Evolutionary conservation across 768 basidiomycete genomes (phyloP).

Genomic region (Calocybe gangraenosa): DNA sequence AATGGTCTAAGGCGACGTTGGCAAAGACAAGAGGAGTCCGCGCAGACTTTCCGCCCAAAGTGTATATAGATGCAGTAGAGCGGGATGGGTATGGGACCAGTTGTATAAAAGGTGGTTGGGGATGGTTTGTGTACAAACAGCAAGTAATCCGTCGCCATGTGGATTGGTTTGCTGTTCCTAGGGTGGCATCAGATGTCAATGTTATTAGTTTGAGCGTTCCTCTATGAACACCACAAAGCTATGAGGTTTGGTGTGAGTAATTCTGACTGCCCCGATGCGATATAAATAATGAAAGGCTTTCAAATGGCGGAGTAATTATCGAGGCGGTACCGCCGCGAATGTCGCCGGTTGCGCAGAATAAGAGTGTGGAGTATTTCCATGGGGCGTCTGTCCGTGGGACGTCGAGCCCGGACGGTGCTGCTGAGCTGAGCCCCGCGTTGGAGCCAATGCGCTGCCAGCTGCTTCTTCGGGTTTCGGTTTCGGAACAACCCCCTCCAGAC

Average conservation of each 20-base stretch:
- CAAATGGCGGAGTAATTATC: slow-evolving; percentile 1
- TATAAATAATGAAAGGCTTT: slow-evolving; percentile 10
- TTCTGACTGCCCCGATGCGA: neutral
- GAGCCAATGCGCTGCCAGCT: slow-evolving; percentile 4
- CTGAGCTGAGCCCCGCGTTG: slow-evolving; percentile 2
- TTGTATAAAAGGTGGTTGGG: neutral
- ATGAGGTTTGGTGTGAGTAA: neutral
- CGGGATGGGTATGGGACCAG: too few species aligned
- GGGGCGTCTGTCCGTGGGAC: slow-evolving; percentile 15
- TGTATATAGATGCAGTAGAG: too few species aligned
- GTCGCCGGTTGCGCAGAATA: slow-evolving; percentile 11
- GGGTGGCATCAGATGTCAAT: too few species aligned
- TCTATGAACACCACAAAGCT: neutral
- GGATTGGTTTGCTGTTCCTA: neutral
- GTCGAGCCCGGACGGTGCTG: slow-evolving; percentile 17
- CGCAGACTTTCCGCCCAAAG: neutral
- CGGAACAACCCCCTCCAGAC: slow-evolving; percentile 67
- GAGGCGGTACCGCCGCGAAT: slow-evolving; percentile 4
- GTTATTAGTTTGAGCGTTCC: too few species aligned
- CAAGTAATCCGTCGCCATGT: too few species aligned
- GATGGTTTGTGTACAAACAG: neutral
- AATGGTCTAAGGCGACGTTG: slow-evolving; percentile 19
- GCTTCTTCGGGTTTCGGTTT: slow-evolving; percentile 47
- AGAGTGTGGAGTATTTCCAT: slow-evolving; percentile 15
- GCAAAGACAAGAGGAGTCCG: slow-evolving; percentile 6